Evolutionary conservation across 2,329 filamentous ascomycete species (phyloP).

Genomic region (Metarhizium brunneum): DNA sequence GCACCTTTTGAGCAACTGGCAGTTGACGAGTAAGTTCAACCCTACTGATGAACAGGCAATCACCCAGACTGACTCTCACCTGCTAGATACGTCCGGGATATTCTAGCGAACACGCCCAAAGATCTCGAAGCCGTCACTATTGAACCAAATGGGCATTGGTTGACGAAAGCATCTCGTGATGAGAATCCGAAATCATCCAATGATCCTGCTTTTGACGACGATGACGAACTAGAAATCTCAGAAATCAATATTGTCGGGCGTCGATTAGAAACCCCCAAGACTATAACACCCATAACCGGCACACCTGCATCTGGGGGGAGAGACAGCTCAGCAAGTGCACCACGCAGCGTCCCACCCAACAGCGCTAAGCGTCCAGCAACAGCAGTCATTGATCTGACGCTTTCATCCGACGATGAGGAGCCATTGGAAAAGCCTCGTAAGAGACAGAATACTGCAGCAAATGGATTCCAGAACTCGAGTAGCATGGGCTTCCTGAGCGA

Average conservation of each 20-base stretch:
- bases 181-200: conserved; percentile 18
- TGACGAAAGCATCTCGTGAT: conserved; percentile 26
- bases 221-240: conserved; percentile 43
- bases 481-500: conserved; percentile 14
- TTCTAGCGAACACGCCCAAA: conserved; percentile 62
- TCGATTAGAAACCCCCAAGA: conserved; percentile 27
- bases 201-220: conserved; percentile 24
- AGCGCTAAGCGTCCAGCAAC: conserved; percentile 39
- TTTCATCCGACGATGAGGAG: conserved; percentile 45
- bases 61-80: background rate
- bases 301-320: conserved; percentile 28
- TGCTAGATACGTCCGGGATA: conserved; percentile 73
- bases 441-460: conserved; percentile 28
- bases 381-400: conserved; percentile 50
- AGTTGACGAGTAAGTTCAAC: conserved; percentile 65
- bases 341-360: conserved; percentile 23
- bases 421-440: conserved; percentile 36
- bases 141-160: conserved; percentile 78
- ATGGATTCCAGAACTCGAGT: conserved; percentile 12
- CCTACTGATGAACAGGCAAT: background rate
- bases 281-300: conserved; percentile 23
- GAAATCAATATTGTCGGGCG: conserved; percentile 29
- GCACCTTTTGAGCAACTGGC: conserved; percentile 75
- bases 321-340: conserved; percentile 25
- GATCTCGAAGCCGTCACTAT: conserved; percentile 80